Evolutionary conservation across 257 asterid species (phyloP).

Genomic region (Cruciata laevipes): DNA sequence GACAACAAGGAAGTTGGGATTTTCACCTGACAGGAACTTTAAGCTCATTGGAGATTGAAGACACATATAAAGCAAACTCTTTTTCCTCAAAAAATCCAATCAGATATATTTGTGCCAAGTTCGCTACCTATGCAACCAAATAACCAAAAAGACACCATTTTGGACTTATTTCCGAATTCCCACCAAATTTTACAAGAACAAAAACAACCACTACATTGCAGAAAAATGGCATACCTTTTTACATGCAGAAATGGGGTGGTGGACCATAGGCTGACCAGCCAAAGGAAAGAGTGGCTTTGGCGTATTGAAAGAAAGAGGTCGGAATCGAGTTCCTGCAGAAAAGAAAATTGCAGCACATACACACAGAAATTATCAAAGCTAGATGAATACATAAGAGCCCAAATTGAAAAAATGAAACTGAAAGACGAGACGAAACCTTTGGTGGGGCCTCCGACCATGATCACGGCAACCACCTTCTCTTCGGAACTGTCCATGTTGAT

Average conservation of each 20-base stretch:
- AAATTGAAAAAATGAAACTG: background rate
- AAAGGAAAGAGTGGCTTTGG: slow-evolving; percentile 87
- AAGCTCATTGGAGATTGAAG: slow-evolving; percentile 76
- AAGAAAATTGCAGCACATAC: background rate
- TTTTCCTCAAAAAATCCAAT: slow-evolving; percentile 74
- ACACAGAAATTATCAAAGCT: background rate
- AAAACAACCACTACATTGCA: background rate
- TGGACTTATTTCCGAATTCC: too few species aligned
- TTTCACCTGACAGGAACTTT: slow-evolving; percentile 75
- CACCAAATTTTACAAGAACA: background rate
- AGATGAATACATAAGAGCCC: background rate
- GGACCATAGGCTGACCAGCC: slow-evolving; percentile 94
- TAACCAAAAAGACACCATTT: background rate
- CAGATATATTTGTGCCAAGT: slow-evolving; percentile 58
- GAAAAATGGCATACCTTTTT: slow-evolving; percentile 44
- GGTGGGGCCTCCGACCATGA: slow-evolving; percentile 76
- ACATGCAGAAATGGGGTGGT: slow-evolving; percentile 90
- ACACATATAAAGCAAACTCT: slow-evolving; percentile 55
- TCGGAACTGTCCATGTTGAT: slow-evolving; percentile 37
- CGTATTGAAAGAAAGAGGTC: slow-evolving; percentile 72
- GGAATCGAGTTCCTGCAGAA: slow-evolving; percentile 76
- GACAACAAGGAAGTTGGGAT: slow-evolving; percentile 16
- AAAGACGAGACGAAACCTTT: slow-evolving; percentile 34
- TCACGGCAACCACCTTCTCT: slow-evolving; percentile 75
- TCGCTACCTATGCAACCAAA: slow-evolving; percentile 50